Percentiles rank a stretch among this genome's conserved stretches.
phyloP scores from a whole-genome alignment of 169 alveolate genomes.

The Cyclospora cayetanensis region DNA sequence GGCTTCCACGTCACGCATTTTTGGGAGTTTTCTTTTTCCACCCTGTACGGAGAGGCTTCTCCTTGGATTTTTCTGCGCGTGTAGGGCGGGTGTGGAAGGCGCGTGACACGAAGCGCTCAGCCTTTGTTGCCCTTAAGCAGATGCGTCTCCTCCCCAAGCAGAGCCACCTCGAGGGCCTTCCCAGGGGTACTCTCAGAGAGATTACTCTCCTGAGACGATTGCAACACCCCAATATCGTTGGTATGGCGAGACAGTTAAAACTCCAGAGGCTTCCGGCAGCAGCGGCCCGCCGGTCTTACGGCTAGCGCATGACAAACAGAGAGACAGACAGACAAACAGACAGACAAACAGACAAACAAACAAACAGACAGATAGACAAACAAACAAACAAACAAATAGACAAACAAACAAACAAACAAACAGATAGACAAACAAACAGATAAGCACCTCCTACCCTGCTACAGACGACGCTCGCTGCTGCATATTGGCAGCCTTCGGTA shows the following conservation, averaged over 20 bases:
- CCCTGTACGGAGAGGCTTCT: neutral
- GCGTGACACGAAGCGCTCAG: neutral
- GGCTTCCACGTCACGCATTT: no score
- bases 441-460: neutral
- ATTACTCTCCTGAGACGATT: slow-evolving; percentile 86
- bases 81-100: slow-evolving; percentile 60
- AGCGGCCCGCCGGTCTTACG: no score
- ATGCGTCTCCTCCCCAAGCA: slow-evolving; percentile 26
- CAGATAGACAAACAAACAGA: no score
- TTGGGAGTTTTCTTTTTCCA: neutral
- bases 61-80: neutral
- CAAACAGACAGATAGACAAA: no score
- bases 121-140: slow-evolving; percentile 47
- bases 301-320: slow-evolving; percentile 79
- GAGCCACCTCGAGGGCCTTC: slow-evolving; percentile 85
- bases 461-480: neutral
- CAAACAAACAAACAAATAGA: no score
- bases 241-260: no score
- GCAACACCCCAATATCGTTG: slow-evolving; percentile 89
- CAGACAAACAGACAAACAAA: no score
- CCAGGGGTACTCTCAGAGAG: slow-evolving; percentile 91
- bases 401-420: no score
- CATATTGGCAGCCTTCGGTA: neutral
- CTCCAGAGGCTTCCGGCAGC: no score
- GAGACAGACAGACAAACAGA: slow-evolving; percentile 4